A percentile compares a stretch with the other conserved stretches of the same genome.
These are phyloP conservation scores for Fusarium metavorans DNA, from an alignment of 2,329 filamentous ascomycete genomes.

Conservation along the genomic window DNA sequence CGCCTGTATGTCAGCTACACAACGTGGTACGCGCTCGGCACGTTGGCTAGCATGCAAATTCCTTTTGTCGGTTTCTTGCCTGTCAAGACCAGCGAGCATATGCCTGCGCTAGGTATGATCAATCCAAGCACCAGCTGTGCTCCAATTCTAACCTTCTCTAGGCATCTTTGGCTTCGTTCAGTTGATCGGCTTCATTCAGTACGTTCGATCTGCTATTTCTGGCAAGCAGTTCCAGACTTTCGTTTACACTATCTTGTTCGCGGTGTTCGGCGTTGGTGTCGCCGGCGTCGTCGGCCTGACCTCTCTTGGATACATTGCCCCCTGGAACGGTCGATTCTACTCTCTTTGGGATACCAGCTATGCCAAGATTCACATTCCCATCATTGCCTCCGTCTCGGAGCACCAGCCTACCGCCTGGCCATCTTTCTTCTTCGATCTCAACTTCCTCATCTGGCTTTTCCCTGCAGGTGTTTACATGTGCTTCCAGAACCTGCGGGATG, in stretches of 20 bases:
- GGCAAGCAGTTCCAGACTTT: conserved; percentile 95
- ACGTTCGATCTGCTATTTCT: conserved; percentile 86
- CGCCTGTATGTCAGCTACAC: conserved; percentile 96
- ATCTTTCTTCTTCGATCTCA: conserved; percentile 98
- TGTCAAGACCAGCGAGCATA: conserved; percentile 97
- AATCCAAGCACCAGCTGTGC: not conserved
- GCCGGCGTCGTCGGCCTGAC: conserved; percentile 87
- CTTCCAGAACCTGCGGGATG: conserved; percentile 92
- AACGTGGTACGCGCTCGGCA: conserved; percentile 97
- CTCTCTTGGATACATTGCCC: conserved; percentile 90
- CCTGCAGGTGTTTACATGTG: conserved; percentile 98
- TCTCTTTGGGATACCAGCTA: conserved; percentile 99
- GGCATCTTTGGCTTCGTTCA: conserved; percentile 97
- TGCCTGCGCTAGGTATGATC: conserved; percentile 85
- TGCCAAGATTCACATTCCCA: conserved; percentile 98
- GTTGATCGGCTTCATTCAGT: conserved; percentile 91
- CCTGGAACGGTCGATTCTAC: conserved; percentile 99
- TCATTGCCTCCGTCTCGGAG: conserved; percentile 99
- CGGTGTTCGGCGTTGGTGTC: conserved; percentile 79
- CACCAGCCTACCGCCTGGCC: conserved; percentile 99
- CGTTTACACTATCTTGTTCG: conserved; percentile 79
- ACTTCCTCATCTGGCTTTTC: conserved; percentile 99
- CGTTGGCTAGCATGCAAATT: conserved; percentile 98
- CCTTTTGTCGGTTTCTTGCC: conserved; percentile 98
- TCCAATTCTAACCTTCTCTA: conserved; percentile 49